Evolutionary conservation across 345 rosid genomes (phyloP).

Genomic region (Eucalyptus polyanthemos): DNA sequence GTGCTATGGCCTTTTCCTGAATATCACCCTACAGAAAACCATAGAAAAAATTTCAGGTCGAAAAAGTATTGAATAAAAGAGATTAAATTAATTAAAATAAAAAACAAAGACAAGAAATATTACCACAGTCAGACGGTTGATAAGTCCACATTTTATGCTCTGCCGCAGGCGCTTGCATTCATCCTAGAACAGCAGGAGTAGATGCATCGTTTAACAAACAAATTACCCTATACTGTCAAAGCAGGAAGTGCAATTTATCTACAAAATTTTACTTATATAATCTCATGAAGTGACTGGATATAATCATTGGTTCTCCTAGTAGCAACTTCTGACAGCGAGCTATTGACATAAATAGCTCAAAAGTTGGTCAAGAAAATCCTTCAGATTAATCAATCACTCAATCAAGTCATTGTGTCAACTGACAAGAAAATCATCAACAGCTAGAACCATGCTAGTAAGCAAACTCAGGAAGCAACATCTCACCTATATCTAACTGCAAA

Average conservation of each 20-base stretch:
- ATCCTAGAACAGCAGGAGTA: slow-evolving; percentile 34
- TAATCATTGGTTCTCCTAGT: background rate
- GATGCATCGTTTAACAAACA: background rate
- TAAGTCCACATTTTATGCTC: slow-evolving; percentile 94
- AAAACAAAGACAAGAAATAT: background rate
- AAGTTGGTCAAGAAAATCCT: background rate
- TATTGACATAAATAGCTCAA: background rate
- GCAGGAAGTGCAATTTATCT: background rate
- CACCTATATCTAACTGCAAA: background rate
- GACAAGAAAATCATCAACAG: background rate
- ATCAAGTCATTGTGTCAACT: background rate
- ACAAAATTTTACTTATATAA: background rate
- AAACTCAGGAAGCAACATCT: background rate
- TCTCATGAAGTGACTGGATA: background rate
- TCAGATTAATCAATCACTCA: background rate
- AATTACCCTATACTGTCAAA: background rate
- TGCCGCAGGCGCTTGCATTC: slow-evolving; percentile 98
- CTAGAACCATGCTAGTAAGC: background rate
- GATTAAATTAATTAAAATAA: background rate
- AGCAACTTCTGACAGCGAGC: background rate
- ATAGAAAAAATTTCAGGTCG: background rate
- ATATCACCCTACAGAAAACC: slow-evolving; percentile 65
- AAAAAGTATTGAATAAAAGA: background rate
- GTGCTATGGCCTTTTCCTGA: slow-evolving; percentile 83
- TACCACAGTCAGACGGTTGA: slow-evolving; percentile 89